Base-by-base conservation (phyloP, 306 rosid species). In the Vigna unguiculata region DNA sequence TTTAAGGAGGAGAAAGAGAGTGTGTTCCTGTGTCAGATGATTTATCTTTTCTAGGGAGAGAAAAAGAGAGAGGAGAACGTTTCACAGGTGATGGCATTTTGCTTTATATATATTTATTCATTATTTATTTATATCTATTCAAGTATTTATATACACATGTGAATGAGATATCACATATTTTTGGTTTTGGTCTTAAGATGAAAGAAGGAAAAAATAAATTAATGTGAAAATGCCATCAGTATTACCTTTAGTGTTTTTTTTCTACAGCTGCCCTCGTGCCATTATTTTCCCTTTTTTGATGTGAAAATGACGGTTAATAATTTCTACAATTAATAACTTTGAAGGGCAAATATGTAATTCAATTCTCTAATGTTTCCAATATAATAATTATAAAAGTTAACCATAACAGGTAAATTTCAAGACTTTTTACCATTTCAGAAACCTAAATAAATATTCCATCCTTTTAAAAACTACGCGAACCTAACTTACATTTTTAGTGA, bases 21-120 rank as follows among this genome's bases (percentile, higher is more conserved):
- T 0, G 75, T 32, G 73, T 61, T 46, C 40, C 78, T 67, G 85
- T 71, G 83, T 88, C 85, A 87, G 91, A 81, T 85, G 34, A 70
- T 41, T 51, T 54, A 65, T 79, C 8, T 20, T 49, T 32, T 71
- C 22, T 19, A 32, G n/a, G 73, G 83, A 75, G 75, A 79, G 83
- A 69, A 63, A 77, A 63, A 46, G 46, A 65, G 20, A 41, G 9
- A 43, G 48, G 69, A 41, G 41, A 70, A 19, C 14, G 4, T 69
- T 52, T 24, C 43, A 74, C 53, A 80, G 68, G 67, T 82, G 21
- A 24, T 28, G 7, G 32, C 61, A 36, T 45, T 60, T 30, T 30
- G 3, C 34, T 58, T 24, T 28, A 28, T 28, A 13, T 7, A 8
- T 14, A 34, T 34, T 0, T 34, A 34, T 34, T 1, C 2, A 34